Evolutionary conservation across 202 grass and related monocot species (phyloP).

Genomic region (Dendrocalamus latiflorus): DNA sequence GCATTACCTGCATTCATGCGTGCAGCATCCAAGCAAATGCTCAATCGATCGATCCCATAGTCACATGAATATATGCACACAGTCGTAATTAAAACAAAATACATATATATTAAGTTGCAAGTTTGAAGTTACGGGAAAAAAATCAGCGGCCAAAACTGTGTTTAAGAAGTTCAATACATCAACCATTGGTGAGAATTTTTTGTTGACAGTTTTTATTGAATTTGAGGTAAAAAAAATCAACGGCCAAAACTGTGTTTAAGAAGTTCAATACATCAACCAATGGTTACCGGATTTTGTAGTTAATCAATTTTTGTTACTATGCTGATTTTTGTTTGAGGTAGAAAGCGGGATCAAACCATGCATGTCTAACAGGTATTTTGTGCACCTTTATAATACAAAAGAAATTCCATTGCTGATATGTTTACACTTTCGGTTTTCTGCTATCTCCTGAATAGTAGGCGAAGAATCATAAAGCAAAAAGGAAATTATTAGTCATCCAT

Average conservation of each 20-base stretch:
- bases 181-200: not conserved
- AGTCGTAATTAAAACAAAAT: not conserved
- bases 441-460: not conserved
- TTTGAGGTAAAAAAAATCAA: too few relatives aligned
- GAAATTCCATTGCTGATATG: not conserved
- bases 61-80: not conserved
- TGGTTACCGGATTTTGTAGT: not conserved
- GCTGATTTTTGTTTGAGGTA: not conserved
- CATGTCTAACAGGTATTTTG: not conserved
- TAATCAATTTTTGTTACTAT: not conserved
- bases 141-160: not conserved
- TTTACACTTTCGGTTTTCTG: not conserved
- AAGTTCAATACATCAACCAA: too few relatives aligned
- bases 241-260: too few relatives aligned
- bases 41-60: not conserved
- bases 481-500: not conserved
- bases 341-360: not conserved
- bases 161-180: not conserved
- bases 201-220: not conserved
- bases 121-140: not conserved
- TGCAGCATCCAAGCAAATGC: not conserved
- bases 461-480: not conserved
- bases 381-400: not conserved
- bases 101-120: too few relatives aligned
- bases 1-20: slow-evolving; percentile 31